These are phyloP conservation scores for Leccinum uliginosum DNA, from an alignment of 768 basidiomycete genomes.

Conservation along the genomic window DNA sequence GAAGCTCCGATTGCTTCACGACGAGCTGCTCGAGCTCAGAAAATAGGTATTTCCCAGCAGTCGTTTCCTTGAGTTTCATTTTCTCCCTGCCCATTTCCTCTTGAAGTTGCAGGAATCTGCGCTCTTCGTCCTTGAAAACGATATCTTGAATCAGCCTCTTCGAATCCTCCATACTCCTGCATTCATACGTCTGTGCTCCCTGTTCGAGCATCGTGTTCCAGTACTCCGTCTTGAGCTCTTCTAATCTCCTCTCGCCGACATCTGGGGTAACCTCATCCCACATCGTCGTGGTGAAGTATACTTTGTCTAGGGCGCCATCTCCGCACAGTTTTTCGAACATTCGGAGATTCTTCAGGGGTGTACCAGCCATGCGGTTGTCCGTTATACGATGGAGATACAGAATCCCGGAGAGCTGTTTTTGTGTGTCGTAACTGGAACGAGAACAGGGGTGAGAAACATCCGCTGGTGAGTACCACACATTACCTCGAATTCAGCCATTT, in stretches of 20 bases:
- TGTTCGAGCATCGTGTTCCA: not conserved
- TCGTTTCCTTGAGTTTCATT: too few species aligned
- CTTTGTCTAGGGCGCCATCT: slow-evolving; percentile 25
- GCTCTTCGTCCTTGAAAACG: too few species aligned
- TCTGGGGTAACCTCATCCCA: slow-evolving; percentile 26
- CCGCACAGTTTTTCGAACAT: slow-evolving; percentile 31
- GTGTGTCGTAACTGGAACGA: slow-evolving; percentile 4
- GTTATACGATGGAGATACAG: slow-evolving; percentile 39
- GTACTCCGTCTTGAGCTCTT: not conserved
- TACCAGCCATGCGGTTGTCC: slow-evolving; percentile 35
- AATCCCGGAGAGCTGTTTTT: slow-evolving; percentile 29
- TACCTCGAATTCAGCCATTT: slow-evolving; percentile 15
- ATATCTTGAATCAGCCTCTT: too few species aligned
- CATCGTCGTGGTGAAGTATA: slow-evolving; percentile 31
- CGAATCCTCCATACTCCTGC: not conserved
- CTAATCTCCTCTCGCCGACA: slow-evolving; percentile 14
- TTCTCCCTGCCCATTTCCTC: too few species aligned
- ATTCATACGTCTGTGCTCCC: slow-evolving; percentile 4
- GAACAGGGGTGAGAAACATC: not conserved
- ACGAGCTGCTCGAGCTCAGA: too few species aligned
- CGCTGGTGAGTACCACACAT: not conserved
- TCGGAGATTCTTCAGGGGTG: slow-evolving; percentile 30
- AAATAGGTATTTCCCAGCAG: too few species aligned
- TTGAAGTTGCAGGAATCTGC: too few species aligned
- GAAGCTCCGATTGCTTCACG: too few species aligned